These are phyloP conservation scores for Chlamydomonas eustigma DNA, from an alignment of 139 green algal species.

Conservation along the genomic window DNA sequence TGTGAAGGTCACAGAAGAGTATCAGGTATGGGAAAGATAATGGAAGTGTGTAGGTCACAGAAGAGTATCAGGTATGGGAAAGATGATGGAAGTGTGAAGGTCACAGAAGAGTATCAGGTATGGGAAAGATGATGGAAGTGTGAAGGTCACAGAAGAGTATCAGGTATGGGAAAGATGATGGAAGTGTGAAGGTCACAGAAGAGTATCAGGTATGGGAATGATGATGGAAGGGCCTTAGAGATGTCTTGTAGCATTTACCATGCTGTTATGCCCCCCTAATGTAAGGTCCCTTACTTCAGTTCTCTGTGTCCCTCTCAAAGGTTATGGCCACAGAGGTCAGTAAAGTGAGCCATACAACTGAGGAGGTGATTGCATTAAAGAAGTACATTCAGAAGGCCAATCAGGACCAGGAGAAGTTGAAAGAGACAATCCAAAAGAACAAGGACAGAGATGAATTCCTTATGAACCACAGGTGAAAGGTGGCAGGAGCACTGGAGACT, in stretches of 20 bases:
- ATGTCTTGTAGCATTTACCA: neutral
- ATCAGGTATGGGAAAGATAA: neutral
- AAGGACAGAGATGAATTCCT: conserved; percentile 50
- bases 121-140: neutral
- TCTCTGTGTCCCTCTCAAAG: too few species aligned
- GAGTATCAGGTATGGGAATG: neutral
- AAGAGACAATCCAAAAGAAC: conserved; percentile 49
- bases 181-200: neutral
- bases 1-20: neutral
- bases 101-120: neutral
- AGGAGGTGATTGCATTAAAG: conserved; percentile 69
- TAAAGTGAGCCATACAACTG: conserved; percentile 42
- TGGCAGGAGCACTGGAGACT: too few species aligned
- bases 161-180: neutral
- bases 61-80: neutral
- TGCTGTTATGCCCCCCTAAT: too few species aligned
- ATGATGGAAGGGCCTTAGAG: neutral
- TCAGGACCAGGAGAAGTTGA: conserved; percentile 47
- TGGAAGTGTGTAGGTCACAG: neutral
- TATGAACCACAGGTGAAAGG: conserved; percentile 24
- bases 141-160: neutral
- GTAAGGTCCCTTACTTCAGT: too few species aligned
- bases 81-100: neutral
- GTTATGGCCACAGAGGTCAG: conserved; percentile 52
- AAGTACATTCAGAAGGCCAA: conserved; percentile 56